A percentile compares a stretch with the other conserved stretches of the same genome.
Conservation (phyloP, 1,284 basidiomycete genomes). For the Cutaneotrichosporon sp. region DNA sequence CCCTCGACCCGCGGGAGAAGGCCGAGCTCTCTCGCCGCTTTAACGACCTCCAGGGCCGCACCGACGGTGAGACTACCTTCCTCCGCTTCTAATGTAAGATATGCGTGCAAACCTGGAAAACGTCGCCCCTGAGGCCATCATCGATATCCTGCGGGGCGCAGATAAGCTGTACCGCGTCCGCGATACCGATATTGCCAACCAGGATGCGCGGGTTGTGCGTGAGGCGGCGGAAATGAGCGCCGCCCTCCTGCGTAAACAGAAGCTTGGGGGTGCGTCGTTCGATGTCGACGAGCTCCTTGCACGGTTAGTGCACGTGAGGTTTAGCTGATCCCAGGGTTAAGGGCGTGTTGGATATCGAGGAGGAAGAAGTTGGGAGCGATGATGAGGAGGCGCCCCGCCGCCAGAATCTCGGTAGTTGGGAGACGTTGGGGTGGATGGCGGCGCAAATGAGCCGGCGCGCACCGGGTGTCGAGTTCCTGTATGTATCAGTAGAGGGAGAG, state of each 20-base stretch:
- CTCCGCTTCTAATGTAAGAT: constrained; percentile 25
- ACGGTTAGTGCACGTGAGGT: constrained; percentile 28
- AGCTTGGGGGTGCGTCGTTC: constrained; percentile 52
- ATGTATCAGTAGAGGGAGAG: constrained; percentile 21
- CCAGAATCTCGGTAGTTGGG: constrained; percentile 43
- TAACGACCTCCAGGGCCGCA: constrained; percentile 32
- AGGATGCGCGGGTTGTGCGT: constrained; percentile 42
- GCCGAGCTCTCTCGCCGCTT: constrained; percentile 28
- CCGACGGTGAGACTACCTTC: constrained; percentile 33
- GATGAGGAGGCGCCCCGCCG: constrained; percentile 31
- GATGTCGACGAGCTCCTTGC: constrained; percentile 55
- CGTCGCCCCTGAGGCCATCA: constrained; percentile 28
- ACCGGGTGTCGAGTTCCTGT: constrained; percentile 55
- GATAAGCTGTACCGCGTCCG: constrained; percentile 30
- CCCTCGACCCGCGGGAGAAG: constrained; percentile 32
- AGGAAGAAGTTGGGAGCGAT: constrained; percentile 35
- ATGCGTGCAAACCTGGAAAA: constrained; percentile 39
- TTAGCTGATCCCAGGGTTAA: constrained; percentile 31
- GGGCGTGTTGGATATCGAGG: constrained; percentile 37
- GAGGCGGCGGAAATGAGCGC: constrained; percentile 37
- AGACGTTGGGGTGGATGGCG: constrained; percentile 52
- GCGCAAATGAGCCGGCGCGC: constrained; percentile 45
- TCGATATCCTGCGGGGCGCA: constrained; percentile 21
- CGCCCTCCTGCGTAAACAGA: constrained; percentile 45
- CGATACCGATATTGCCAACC: constrained; percentile 37